These are phyloP conservation scores for Euphrasia confusa DNA, from an alignment of 257 asterid species.

Conservation along the genomic window DNA sequence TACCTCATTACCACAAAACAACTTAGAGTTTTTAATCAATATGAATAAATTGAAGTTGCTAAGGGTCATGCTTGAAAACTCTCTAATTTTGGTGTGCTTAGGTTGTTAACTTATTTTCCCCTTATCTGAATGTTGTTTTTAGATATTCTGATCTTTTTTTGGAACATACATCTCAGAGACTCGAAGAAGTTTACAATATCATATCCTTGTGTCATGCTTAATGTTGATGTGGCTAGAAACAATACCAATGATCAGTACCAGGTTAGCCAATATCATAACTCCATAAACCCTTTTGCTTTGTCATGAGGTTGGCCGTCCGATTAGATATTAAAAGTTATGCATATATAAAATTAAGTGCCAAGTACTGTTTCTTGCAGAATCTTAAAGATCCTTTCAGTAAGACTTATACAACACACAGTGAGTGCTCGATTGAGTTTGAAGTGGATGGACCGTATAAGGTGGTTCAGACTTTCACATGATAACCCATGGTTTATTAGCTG, in stretches of 20 bases:
- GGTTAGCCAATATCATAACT: constrained; percentile 39
- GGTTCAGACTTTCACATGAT: constrained; percentile 31
- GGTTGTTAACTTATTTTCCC: constrained; percentile 22
- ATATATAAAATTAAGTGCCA: constrained; percentile 22
- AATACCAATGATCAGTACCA: constrained; percentile 97
- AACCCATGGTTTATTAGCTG: constrained; percentile 1
- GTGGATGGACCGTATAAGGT: constrained; percentile 99
- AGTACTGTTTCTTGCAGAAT: constrained; percentile 55
- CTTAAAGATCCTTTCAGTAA: constrained; percentile 66
- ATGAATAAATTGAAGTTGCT: constrained; percentile 19
- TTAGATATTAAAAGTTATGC: constrained; percentile 14
- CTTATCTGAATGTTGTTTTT: constrained; percentile 22
- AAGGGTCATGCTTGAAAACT: constrained; percentile 19
- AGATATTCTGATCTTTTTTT: constrained; percentile 27
- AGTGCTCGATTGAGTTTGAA: constrained; percentile 97
- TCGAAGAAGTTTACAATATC: constrained; percentile 76
- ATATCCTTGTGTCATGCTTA: constrained; percentile 99
- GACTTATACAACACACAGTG: constrained; percentile 81
- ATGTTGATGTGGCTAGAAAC: constrained; percentile 95
- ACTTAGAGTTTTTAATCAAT: constrained; percentile 22
- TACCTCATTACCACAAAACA: constrained; percentile 3
- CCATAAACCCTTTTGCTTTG: constrained; percentile 22
- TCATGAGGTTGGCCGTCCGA: constrained; percentile 22
- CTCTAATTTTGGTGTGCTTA: constrained; percentile 16
- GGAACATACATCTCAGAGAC: constrained; percentile 54